Evolutionary conservation across 2,329 filamentous ascomycete genomes (phyloP).

Genomic region (Ceratocystiopsis sp.): DNA sequence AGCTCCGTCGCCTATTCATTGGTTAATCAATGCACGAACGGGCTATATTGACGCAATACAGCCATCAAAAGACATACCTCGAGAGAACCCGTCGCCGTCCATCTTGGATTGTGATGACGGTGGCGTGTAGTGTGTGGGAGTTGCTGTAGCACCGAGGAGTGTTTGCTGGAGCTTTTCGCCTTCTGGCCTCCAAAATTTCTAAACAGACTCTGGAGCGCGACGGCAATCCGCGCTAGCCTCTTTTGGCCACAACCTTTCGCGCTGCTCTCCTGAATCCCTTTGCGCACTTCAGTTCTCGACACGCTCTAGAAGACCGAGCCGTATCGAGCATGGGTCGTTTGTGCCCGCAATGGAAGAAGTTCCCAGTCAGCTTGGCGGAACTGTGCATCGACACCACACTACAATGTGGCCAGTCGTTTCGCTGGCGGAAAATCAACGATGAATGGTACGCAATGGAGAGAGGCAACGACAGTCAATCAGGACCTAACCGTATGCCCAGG

Average conservation of each 20-base stretch:
- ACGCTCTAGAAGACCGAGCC: neutral
- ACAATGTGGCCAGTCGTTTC: conserved; percentile 89
- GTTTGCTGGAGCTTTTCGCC: conserved; percentile 1
- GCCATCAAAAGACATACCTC: conserved; percentile 2
- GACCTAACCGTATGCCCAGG: conserved; percentile 23
- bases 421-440: conserved; percentile 74
- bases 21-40: neutral
- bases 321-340: neutral
- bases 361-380: conserved; percentile 68
- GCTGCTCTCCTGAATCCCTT: too few relatives aligned
- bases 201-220: too few relatives aligned
- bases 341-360: conserved; percentile 56
- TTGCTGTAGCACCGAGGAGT: too few relatives aligned
- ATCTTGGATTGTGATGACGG: conserved; percentile 4
- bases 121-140: neutral
- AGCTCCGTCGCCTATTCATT: conserved; percentile 21
- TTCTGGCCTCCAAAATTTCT: too few relatives aligned
- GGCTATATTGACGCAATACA: too few relatives aligned
- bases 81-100: conserved; percentile 8
- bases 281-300: neutral
- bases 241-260: too few relatives aligned
- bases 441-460: conserved; percentile 45
- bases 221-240: too few relatives aligned
- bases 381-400: conserved; percentile 89
- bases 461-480: neutral